Base-by-base conservation (phyloP, 768 basidiomycete genomes). In the Tremella yokohamensis region DNA sequence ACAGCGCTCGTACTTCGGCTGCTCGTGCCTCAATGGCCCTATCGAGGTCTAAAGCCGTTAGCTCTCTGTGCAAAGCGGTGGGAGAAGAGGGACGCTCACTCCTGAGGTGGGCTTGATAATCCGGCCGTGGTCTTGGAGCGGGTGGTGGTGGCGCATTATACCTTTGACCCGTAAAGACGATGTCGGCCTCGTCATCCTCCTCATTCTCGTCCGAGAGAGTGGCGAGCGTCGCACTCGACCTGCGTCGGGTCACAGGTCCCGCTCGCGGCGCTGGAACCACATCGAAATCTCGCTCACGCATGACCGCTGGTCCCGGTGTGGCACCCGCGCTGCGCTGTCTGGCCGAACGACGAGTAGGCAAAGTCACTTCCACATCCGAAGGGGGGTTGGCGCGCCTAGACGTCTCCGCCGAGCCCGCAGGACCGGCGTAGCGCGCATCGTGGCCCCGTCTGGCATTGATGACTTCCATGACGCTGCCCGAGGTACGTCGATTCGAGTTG, bases 381-480 rank as follows among this genome's bases (percentile, higher is more conserved):
- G 6, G n/a, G 6, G 42, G 42, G 22, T 18, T 45, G n/a, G 42
- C n/a, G 22, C 42, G 22, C 42, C 42, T 16, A 4, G 42, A 45
- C 42, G 15, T 16, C 4, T 16, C n/a, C 15, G 42, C 4, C n/a
- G 42, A 8, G 22, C 22, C 42, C 15, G 42, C 42, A 6, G 22
- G n/a, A 45, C n/a, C 22, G 42, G 42, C n/a, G 22, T 45, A 4
- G 42, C 22, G n/a, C n/a, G 42, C n/a, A 18, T 45, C 42, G n/a
- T 22, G 42, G 4, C 42, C n/a, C 4, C 42, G 42, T 8, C 42
- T n/a, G 6, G 42, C 42, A 22, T 45, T 45, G 42, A 45, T 45
- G 42, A 45, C 22, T 8, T 45, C 42, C 22, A 45, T n/a, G 42
- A 45, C 42, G 22, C 42, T 45, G 22, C 42, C 42, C 42, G n/a